These are phyloP conservation scores for Capronia americana DNA, from an alignment of 2,329 filamentous ascomycete species.

Conservation along the genomic window DNA sequence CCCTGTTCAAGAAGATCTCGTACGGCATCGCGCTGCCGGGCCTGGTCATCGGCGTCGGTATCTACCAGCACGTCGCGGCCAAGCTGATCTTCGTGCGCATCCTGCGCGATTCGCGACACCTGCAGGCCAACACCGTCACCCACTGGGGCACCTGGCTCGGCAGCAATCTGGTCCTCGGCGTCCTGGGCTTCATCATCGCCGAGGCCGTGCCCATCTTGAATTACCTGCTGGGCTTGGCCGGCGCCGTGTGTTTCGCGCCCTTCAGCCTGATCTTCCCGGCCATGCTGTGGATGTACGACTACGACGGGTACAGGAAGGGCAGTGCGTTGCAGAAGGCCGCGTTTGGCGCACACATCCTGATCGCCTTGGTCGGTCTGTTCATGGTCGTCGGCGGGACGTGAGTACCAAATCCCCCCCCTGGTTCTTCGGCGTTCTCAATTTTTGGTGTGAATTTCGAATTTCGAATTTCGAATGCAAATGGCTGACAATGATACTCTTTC, in stretches of 20 bases:
- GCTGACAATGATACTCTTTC: neutral
- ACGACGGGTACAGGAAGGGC: conserved; percentile 47
- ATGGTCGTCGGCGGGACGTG: conserved; percentile 58
- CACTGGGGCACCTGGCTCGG: conserved; percentile 62
- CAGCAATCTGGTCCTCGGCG: conserved; percentile 45
- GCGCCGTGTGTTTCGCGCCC: conserved; percentile 59
- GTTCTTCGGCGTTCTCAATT: too few relatives aligned
- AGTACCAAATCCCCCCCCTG: neutral
- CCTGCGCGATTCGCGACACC: conserved; percentile 57
- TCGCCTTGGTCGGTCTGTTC: conserved; percentile 56
- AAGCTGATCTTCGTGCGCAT: conserved; percentile 65
- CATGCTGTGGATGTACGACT: conserved; percentile 59
- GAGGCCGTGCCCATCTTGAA: conserved; percentile 63
- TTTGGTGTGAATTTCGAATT: too few relatives aligned
- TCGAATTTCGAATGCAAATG: neutral
- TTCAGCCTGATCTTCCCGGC: conserved; percentile 57
- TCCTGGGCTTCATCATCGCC: conserved; percentile 55
- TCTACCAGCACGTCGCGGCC: conserved; percentile 49
- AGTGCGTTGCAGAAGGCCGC: conserved; percentile 44
- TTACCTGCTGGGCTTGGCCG: conserved; percentile 59
- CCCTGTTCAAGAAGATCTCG: conserved; percentile 51
- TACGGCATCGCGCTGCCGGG: conserved; percentile 52
- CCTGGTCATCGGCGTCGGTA: conserved; percentile 41
- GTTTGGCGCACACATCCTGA: conserved; percentile 51
- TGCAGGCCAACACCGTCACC: conserved; percentile 58